These are phyloP conservation scores for Fusarium zealandicum DNA, from an alignment of 2,329 filamentous ascomycete species.

Conservation along the genomic window DNA sequence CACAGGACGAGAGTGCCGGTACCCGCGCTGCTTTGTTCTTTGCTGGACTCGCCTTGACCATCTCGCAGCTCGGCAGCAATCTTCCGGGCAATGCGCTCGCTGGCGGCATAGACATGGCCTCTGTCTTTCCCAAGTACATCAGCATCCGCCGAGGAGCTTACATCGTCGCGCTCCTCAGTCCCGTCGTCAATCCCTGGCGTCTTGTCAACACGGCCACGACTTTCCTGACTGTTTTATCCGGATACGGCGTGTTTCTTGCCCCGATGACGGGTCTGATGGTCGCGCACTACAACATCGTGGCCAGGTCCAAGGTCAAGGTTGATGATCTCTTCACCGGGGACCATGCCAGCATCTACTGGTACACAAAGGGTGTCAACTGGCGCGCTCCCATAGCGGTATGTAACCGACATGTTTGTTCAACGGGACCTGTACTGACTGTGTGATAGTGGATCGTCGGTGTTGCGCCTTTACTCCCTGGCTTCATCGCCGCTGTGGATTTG, in stretches of 20 bases:
- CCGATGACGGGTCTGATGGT: slow-evolving; percentile 53
- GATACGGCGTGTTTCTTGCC: slow-evolving; percentile 49
- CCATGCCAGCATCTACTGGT: slow-evolving; percentile 50
- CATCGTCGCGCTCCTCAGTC: slow-evolving; percentile 46
- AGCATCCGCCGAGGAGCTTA: slow-evolving; percentile 51
- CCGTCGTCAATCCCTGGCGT: slow-evolving; percentile 50
- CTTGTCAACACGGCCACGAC: slow-evolving; percentile 48
- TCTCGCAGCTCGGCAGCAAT: slow-evolving; percentile 50
- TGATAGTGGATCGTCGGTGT: slow-evolving; percentile 50
- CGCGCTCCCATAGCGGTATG: slow-evolving; percentile 50
- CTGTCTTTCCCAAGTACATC: slow-evolving; percentile 48
- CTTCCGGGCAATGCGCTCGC: slow-evolving; percentile 48
- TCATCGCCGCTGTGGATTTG: slow-evolving; percentile 50
- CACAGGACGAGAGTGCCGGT: slow-evolving; percentile 42
- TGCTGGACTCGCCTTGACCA: slow-evolving; percentile 46
- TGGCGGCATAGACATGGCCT: slow-evolving; percentile 51
- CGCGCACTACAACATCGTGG: slow-evolving; percentile 46
- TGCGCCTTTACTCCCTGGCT: slow-evolving; percentile 52
- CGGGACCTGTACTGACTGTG: slow-evolving; percentile 1
- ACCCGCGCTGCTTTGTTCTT: slow-evolving; percentile 51
- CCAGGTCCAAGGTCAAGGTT: slow-evolving; percentile 45
- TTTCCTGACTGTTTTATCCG: slow-evolving; percentile 48
- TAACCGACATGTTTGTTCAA: neutral
- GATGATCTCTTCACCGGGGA: slow-evolving; percentile 47
- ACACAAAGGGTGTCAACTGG: slow-evolving; percentile 50